Evolutionary conservation across 129 eudicot genomes (phyloP), one percentile per base, ranked within the genome.

Genomic region (Escallonia rubra): DNA sequence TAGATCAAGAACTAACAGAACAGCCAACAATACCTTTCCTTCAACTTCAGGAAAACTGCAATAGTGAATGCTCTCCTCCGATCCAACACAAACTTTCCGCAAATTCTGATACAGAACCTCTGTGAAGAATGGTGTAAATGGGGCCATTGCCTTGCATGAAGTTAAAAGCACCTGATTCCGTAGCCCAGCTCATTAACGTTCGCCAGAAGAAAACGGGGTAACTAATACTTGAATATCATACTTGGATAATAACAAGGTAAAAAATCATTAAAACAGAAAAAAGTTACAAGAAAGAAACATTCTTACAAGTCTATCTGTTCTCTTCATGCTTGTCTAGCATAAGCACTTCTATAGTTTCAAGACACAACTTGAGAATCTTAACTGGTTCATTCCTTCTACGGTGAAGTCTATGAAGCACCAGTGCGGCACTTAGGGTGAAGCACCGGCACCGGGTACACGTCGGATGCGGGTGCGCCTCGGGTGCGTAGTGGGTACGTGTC

Each of bases 81-180:
- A 78, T 67, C 81, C 88, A 45, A 46, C 60, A 69, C 61, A 72
- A 70, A 73, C 80, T 83, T 85, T 87, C 14, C 90, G 68, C 79
- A 91, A 15, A 66, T 91, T 91, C 62, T 81, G 87, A 76, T 91
- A 87, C 34, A 91, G 90, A 61, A 87, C 93, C 68, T 91, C 97
- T 0, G 97, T 85, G 71, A 91, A 91, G 79, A 87, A 91, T 4
- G 97, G 97, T 5, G 97, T 91, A 66, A 91, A 91, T 16, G 97
- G 96, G 72, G 96, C 96, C 97, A 91, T 91, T 6, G 90, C 80
- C 78, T 85, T 87, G 57, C 97, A 91, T 65, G 88, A 74, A 46
- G 96, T 87, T 58, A 85, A 57, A 71, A 91, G 88, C 61, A 91
- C 95, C 95, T 87, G 62, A 54, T 38, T 52, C 14, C 65, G 67